Conservation (phyloP, 2,329 filamentous ascomycete species). For the Apiospora arundinis region DNA sequence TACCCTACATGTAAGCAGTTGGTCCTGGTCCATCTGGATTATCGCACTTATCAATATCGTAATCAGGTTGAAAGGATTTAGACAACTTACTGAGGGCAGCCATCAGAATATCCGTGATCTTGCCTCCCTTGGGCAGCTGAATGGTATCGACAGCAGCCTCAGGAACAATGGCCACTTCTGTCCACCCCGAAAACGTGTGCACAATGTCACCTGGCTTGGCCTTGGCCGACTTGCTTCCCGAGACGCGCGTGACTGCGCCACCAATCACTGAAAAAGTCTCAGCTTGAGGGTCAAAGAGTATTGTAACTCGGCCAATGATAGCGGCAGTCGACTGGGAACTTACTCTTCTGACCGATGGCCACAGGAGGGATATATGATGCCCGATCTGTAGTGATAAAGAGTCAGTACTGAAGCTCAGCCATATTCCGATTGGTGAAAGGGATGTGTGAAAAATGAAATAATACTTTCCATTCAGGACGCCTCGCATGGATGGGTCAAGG, state of each 20-base stretch:
- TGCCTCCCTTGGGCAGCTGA: conserved; percentile 36
- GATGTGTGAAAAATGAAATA: neutral
- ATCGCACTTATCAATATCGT: neutral
- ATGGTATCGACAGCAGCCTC: conserved; percentile 46
- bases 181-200: conserved; percentile 58
- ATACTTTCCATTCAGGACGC: conserved; percentile 59
- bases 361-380: conserved; percentile 65
- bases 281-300: neutral
- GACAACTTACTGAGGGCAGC: conserved; percentile 4
- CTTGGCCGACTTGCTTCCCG: conserved; percentile 53
- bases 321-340: neutral
- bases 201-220: conserved; percentile 59
- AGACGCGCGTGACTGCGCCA: conserved; percentile 57
- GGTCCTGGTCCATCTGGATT: neutral
- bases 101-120: conserved; percentile 55
- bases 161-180: conserved; percentile 59
- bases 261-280: conserved; percentile 58
- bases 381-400: neutral
- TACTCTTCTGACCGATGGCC: conserved; percentile 54
- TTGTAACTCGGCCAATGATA: neutral
- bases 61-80: no score
- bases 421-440: neutral
- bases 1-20: neutral
- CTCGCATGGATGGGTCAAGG: conserved; percentile 69
- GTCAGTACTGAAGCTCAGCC: neutral